Percentiles rank a stretch among this genome's conserved stretches.
These are phyloP conservation scores for Phylloporus scabripes DNA, from an alignment of 768 basidiomycete genomes.

Conservation along the genomic window DNA sequence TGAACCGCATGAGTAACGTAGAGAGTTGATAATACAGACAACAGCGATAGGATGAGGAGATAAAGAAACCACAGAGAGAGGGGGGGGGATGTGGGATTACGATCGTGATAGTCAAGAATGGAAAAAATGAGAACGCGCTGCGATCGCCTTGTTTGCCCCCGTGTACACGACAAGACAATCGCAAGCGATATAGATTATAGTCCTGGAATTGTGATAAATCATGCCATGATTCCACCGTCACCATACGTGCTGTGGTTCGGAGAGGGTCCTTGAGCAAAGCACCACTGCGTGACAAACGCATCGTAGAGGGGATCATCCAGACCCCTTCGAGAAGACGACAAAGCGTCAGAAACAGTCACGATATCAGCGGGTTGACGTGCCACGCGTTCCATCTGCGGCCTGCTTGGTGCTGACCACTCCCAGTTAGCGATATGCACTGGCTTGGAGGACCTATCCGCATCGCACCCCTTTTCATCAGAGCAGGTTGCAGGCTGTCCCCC, in stretches of 20 bases:
- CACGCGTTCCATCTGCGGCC: neutral
- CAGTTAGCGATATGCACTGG: conserved; percentile 14
- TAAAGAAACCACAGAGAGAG: neutral
- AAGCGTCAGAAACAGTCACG: conserved; percentile 22
- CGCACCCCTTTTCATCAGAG: neutral
- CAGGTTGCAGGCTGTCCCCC: conserved; percentile 23
- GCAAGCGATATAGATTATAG: neutral
- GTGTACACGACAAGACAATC: neutral
- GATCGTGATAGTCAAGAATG: neutral
- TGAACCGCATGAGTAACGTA: neutral
- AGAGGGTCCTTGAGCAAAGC: conserved; percentile 49
- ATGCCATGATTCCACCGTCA: conserved; percentile 18
- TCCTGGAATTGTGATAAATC: neutral
- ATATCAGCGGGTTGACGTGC: conserved; percentile 1
- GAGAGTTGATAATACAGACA: neutral
- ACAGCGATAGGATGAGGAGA: neutral
- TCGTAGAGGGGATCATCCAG: conserved; percentile 40
- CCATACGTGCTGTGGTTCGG: conserved; percentile 15
- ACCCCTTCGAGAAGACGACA: neutral
- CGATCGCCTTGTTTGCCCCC: neutral
- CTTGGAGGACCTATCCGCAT: neutral
- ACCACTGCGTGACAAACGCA: conserved; percentile 62
- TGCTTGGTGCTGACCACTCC: conserved; percentile 19
- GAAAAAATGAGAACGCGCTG: neutral
- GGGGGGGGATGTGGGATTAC: too few relatives aligned